Evolutionary conservation across 768 basidiomycete species (phyloP), one percentile per base, ranked within the genome.

Genomic region (Hygrocybe coccinea): DNA sequence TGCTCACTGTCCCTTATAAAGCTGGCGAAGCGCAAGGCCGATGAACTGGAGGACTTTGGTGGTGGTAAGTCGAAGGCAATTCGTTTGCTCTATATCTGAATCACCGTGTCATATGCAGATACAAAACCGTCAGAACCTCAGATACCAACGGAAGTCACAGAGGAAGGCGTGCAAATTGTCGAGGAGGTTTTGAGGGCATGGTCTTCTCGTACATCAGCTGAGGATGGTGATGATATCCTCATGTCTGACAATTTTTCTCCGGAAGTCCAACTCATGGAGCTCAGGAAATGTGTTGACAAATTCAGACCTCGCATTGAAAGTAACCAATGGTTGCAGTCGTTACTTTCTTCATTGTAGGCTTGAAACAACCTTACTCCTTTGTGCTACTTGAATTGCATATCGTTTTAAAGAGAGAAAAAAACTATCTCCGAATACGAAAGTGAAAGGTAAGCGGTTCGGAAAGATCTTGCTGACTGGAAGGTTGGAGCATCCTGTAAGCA

Each of bases 1-100:
- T 14, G 38, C 15, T 11, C 5, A 22, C 11, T 48, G 29, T 14
- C 51, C 12, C 43, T 46, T 14, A 15, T 50, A 19, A 65, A 92
- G 91, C 81, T 92, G 45, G 95, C 91, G n/a, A 89, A 88, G 71
- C 78, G 86, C 22, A 97, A 95, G 65, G 93, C 94, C 0, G 90
- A 94, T 56, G 92, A 95, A 61, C 72, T 97, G 34, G 91, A 94
- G 69, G 89, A 93, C 65, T 92, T 94, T 69, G 83, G 79, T 6
- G 76, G 78, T 66, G 69, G 82, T 75, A 58, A 50, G 64, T 48
- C 17, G 36, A 25, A 9, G 22, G n/a, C 44, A 35, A 50, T 12
- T 35, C 19, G 35, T 15, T 34, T 2, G 14, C 8, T 45, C 35
- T 21, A 5, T 7, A 38, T 56, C 17, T 50, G 17, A 43, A n/a